Evolutionary conservation across 139 green algal genomes (phyloP), one percentile per base, ranked within the genome.

Genomic region (Tetradesmus obliquus): DNA sequence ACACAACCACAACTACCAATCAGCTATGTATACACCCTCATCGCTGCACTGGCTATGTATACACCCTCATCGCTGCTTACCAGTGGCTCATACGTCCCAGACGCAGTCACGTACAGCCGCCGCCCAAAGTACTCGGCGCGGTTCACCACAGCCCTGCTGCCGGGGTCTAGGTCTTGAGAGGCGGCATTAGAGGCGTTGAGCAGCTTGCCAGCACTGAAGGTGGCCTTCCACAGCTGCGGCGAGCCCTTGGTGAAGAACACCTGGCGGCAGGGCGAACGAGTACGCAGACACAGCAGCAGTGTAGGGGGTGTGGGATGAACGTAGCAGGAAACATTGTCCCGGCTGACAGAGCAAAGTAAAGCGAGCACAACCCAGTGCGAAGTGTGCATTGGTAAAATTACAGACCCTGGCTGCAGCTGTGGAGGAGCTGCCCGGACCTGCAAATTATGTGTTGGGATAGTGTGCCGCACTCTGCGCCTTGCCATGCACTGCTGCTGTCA

Each of bases 91-190:
- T 91, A 91, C 4, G 88, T 91, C 7, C 88, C 88, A 54, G 76
- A 79, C 55, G 89, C 89, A 19, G 89, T 86, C 66, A 92, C 82
- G 54, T 85, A 92, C 62, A 92, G 54, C 53, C 17, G 9, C 5
- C 15, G 3, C 2, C 89, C 89, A 24, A 24, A 53, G 24, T 89
- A 92, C 69, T 89, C 82, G 15, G 82, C 89, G 5, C 62, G 86
- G 89, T 92, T 92, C 5, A 92, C 55, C 62, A 92, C 89, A 24
- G 71, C 88, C 51, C 66, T 58, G 55, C 24, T 85, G 62, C 20
- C 9, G 5, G 89, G 89, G 66, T 92, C n/a, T 19, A 92, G 53
- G 53, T 92, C 89, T 53, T 92, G 89, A 13, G 66, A 86, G 3
- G 89, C 89, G 22, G 89, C 60, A 54, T 88, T 92, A 6, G 9